These are phyloP conservation scores for Chaetomium tenue DNA, from an alignment of 495 filamentous ascomycete species.

Conservation along the genomic window DNA sequence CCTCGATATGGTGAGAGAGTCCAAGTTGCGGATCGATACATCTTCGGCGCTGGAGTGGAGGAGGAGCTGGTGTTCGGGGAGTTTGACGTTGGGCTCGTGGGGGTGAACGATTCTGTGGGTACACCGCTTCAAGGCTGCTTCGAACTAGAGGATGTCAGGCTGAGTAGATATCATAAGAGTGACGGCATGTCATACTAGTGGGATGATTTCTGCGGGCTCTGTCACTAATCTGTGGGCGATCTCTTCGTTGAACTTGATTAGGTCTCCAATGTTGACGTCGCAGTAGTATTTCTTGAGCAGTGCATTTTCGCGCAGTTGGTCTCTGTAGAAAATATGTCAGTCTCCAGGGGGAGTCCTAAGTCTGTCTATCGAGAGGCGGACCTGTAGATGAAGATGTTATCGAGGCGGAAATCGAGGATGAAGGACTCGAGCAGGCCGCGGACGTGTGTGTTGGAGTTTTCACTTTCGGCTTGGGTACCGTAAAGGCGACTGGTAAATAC, in stretches of 20 bases:
- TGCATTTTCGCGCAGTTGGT: constrained; percentile 94
- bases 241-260: constrained; percentile 96
- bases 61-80: constrained; percentile 92
- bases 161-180: constrained; percentile 18
- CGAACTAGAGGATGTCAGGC: constrained; percentile 61
- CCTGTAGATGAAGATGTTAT: constrained; percentile 97
- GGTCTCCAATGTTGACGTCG: constrained; percentile 93
- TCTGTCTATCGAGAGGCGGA: constrained; percentile 5
- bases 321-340: constrained; percentile 54
- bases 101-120: constrained; percentile 85
- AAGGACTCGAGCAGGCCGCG: constrained; percentile 72
- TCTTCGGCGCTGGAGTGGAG: constrained; percentile 88
- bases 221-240: constrained; percentile 86
- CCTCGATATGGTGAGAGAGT: constrained; percentile 87
- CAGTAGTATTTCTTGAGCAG: constrained; percentile 93
- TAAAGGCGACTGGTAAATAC: constrained; percentile 64
- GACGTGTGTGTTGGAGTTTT: constrained; percentile 56
- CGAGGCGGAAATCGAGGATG: constrained; percentile 89
- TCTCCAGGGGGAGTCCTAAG: not conserved
- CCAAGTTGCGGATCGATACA: constrained; percentile 90
- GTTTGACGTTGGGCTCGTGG: constrained; percentile 63
- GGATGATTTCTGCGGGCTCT: constrained; percentile 90
- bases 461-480: constrained; percentile 50
- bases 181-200: constrained; percentile 59
- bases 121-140: constrained; percentile 82